A percentile compares a stretch with the other conserved stretches of the same genome.
Conservation (phyloP, 495 filamentous ascomycete genomes). For the Penicillium ochrochloron region DNA sequence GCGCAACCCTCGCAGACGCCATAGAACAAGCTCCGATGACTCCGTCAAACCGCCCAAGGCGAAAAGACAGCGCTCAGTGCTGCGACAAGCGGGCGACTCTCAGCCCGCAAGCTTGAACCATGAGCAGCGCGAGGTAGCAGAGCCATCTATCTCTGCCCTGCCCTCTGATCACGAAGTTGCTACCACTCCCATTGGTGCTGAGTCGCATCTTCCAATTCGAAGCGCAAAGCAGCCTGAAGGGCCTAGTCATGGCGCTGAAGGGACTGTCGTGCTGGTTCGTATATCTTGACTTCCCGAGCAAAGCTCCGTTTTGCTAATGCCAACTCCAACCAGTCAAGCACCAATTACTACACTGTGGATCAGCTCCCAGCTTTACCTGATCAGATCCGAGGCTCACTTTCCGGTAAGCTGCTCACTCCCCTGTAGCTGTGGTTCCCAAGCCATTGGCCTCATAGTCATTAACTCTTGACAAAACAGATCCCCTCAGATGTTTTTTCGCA, state of each 20-base stretch:
- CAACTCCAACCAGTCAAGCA: constrained; percentile 68
- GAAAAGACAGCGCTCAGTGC: constrained; percentile 70
- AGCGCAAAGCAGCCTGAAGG: constrained; percentile 59
- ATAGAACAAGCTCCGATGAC: constrained; percentile 68
- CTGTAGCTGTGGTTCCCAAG: constrained; percentile 16
- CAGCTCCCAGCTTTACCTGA: constrained; percentile 82
- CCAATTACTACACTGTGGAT: constrained; percentile 82
- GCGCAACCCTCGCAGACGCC: constrained; percentile 68
- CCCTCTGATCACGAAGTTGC: constrained; percentile 18
- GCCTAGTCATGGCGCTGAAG: constrained; percentile 54
- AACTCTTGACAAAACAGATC: constrained; percentile 32
- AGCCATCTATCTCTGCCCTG: constrained; percentile 15
- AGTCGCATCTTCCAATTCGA: constrained; percentile 63
- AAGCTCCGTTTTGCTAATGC: constrained; percentile 25
- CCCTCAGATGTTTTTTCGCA: constrained; percentile 61
- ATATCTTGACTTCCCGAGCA: constrained; percentile 10
- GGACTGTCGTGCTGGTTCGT: constrained; percentile 67
- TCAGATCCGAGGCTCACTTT: constrained; percentile 62
- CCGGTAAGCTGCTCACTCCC: constrained; percentile 49
- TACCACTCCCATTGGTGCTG: constrained; percentile 25
- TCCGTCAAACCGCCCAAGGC: constrained; percentile 66
- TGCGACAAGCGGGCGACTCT: constrained; percentile 57
- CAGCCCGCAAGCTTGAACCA: constrained; percentile 26
- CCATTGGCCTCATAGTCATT: constrained; percentile 18
- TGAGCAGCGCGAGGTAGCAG: constrained; percentile 27